phyloP scores from a whole-genome alignment of 2,329 filamentous ascomycete genomes.

The Ophiocordyceps sinensis region DNA sequence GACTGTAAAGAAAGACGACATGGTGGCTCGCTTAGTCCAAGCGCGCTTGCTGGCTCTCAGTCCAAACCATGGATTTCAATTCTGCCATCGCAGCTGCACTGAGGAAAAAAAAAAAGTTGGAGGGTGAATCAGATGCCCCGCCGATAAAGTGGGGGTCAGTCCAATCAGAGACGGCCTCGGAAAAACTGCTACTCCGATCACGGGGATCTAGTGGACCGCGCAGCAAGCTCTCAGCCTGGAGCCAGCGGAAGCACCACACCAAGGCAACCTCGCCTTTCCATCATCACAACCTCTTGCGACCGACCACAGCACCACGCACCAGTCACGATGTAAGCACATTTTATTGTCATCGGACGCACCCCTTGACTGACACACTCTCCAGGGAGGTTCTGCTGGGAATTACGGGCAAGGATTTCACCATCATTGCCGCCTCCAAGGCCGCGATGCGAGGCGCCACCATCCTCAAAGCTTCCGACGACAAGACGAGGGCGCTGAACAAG shows the following conservation, averaged over 20 bases:
- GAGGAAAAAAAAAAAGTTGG: conserved; percentile 26
- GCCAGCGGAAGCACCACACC: background rate
- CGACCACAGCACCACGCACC: background rate
- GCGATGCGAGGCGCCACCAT: conserved; percentile 95
- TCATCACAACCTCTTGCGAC: background rate
- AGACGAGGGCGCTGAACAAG: conserved; percentile 85
- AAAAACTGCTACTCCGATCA: conserved; percentile 16
- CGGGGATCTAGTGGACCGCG: conserved; percentile 18
- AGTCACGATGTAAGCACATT: background rate
- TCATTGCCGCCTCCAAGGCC: conserved; percentile 94
- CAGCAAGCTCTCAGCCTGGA: conserved; percentile 22
- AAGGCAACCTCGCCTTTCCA: background rate
- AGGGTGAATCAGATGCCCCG: conserved; percentile 9
- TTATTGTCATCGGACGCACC: background rate
- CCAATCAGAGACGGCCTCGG: conserved; percentile 12
- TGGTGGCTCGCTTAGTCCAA: conserved; percentile 22
- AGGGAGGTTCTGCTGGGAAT: conserved; percentile 98
- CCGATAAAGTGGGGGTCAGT: background rate
- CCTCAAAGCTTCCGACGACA: conserved; percentile 91
- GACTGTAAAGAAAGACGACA: conserved; percentile 94
- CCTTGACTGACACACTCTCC: conserved; percentile 1
- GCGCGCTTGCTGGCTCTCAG: background rate
- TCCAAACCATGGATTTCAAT: background rate
- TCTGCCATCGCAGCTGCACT: conserved; percentile 1
- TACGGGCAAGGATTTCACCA: conserved; percentile 97